These are phyloP conservation scores for Quercus berberidifolia DNA, from an alignment of 306 rosid species.

Conservation along the genomic window DNA sequence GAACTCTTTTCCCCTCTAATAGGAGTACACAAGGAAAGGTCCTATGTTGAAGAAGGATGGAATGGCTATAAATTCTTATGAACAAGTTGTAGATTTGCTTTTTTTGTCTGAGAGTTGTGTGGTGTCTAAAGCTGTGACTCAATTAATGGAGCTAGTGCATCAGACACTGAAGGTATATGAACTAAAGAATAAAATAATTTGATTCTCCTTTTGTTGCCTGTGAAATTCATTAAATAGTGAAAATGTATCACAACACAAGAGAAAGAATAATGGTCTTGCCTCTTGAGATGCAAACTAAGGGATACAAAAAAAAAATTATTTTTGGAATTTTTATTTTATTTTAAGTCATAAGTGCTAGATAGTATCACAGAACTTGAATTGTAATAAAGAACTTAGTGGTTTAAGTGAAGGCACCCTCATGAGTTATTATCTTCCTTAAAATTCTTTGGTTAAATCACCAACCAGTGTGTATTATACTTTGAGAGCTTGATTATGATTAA, in stretches of 20 bases:
- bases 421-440: not conserved
- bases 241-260: not conserved
- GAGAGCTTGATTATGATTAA: constrained; percentile 19
- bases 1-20: constrained; percentile 15
- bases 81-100: constrained; percentile 67
- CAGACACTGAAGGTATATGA: constrained; percentile 70
- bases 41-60: constrained; percentile 38
- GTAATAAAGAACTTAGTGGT: not conserved
- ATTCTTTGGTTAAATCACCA: constrained; percentile 5
- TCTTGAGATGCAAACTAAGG: not conserved
- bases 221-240: not conserved
- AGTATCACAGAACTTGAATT: too few species aligned
- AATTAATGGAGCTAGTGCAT: constrained; percentile 79
- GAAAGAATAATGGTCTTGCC: not conserved
- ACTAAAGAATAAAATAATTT: constrained; percentile 4
- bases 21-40: constrained; percentile 60
- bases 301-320: not conserved
- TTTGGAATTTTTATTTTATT: not conserved
- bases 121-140: constrained; percentile 80
- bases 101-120: constrained; percentile 78
- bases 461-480: not conserved
- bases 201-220: not conserved
- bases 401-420: not conserved
- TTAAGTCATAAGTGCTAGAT: not conserved
- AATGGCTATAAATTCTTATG: constrained; percentile 37